Percentiles rank a stretch among this genome's conserved stretches.
Conservation (phyloP, 371 early-diverging fungal species). For the Mucor plumbeus region DNA sequence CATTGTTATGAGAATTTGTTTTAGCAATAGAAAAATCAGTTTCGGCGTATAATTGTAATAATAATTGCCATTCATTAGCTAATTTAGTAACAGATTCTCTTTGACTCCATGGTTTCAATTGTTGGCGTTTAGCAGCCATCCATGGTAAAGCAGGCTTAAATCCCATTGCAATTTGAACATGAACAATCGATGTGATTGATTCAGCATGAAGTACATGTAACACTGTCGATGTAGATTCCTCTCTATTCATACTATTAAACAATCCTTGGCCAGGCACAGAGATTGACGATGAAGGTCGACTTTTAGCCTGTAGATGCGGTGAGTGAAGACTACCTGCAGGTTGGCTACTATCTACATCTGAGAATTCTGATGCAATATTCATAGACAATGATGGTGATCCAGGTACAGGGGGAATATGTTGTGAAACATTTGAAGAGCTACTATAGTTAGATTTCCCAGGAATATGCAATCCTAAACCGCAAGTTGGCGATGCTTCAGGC, state of each 20-base stretch:
- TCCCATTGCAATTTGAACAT: slow-evolving; percentile 39
- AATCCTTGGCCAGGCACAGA: not conserved
- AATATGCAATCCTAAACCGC: slow-evolving; percentile 39
- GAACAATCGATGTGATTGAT: slow-evolving; percentile 35
- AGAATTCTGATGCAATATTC: slow-evolving; percentile 14
- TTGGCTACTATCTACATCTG: slow-evolving; percentile 16
- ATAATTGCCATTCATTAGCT: slow-evolving; percentile 38
- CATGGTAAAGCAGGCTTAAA: slow-evolving; percentile 43
- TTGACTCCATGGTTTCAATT: slow-evolving; percentile 38
- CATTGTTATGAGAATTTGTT: not conserved
- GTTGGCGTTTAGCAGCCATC: slow-evolving; percentile 27
- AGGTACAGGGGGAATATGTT: slow-evolving; percentile 18
- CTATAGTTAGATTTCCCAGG: slow-evolving; percentile 14
- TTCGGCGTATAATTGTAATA: slow-evolving; percentile 34
- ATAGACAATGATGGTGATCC: slow-evolving; percentile 26
- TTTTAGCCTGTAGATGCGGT: not conserved
- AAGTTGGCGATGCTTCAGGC: slow-evolving; percentile 13
- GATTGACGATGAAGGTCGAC: not conserved
- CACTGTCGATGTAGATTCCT: slow-evolving; percentile 17
- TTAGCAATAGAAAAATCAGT: slow-evolving; percentile 5
- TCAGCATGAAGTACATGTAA: slow-evolving; percentile 40
- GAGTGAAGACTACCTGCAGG: slow-evolving; percentile 6
- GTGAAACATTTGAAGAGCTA: not conserved
- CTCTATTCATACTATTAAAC: slow-evolving; percentile 7
- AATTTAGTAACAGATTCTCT: slow-evolving; percentile 31